Evolutionary conservation across 2,329 filamentous ascomycete genomes (phyloP).

Genomic region (Onygenales sp.): DNA sequence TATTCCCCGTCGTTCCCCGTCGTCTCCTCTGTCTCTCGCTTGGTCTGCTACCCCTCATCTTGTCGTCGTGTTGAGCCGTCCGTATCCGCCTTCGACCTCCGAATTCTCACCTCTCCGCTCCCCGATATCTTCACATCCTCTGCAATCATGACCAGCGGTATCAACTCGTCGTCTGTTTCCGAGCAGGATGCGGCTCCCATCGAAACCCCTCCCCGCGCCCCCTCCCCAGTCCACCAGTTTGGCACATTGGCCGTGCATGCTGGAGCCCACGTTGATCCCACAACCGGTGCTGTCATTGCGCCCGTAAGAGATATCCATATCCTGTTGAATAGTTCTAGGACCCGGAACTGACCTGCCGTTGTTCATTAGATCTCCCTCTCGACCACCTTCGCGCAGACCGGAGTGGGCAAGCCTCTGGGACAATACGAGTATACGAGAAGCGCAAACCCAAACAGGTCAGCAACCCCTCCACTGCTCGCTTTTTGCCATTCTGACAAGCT

Average conservation of each 20-base stretch:
- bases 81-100: neutral
- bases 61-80: neutral
- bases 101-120: neutral
- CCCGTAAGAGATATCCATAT: slow-evolving; percentile 39
- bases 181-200: slow-evolving; percentile 45
- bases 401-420: slow-evolving; percentile 79
- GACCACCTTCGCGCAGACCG: slow-evolving; percentile 88
- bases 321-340: neutral
- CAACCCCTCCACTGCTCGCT: neutral
- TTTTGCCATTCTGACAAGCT: neutral
- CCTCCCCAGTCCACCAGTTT: slow-evolving; percentile 69
- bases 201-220: slow-evolving; percentile 63
- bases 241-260: slow-evolving; percentile 93
- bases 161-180: slow-evolving; percentile 12
- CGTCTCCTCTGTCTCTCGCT: neutral
- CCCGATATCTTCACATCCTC: neutral
- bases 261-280: slow-evolving; percentile 79
- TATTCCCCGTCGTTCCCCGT: no score
- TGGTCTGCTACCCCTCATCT: neutral
- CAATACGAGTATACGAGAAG: slow-evolving; percentile 88
- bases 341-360: slow-evolving; percentile 8
- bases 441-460: slow-evolving; percentile 77
- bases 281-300: slow-evolving; percentile 91
- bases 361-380: slow-evolving; percentile 69
- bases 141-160: slow-evolving; percentile 15